phyloP scores from a whole-genome alignment of 2,329 filamentous ascomycete species.

The Monosporascus sp. region DNA sequence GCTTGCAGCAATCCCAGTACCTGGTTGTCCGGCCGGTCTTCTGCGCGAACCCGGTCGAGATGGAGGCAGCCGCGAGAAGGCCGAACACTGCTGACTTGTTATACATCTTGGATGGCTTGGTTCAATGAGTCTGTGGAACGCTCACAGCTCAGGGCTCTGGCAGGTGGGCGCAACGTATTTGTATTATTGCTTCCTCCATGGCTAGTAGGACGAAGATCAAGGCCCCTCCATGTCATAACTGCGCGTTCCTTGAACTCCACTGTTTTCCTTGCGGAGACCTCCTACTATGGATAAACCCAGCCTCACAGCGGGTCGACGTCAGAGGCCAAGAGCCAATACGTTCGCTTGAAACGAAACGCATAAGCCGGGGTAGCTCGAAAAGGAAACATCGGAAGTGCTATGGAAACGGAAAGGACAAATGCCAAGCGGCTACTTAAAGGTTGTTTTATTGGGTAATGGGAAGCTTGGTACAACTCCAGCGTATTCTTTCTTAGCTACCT shows the following conservation, averaged over 20 bases:
- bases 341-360: background rate
- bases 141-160: background rate
- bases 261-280: background rate
- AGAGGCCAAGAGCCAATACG: background rate
- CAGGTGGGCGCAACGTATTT: background rate
- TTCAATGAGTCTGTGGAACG: background rate
- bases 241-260: background rate
- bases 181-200: background rate
- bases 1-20: conserved; percentile 53
- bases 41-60: conserved; percentile 8
- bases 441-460: background rate
- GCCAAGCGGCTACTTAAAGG: background rate
- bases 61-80: conserved; percentile 9
- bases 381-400: background rate
- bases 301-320: background rate
- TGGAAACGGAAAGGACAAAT: background rate
- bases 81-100: conserved; percentile 2
- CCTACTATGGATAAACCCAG: background rate
- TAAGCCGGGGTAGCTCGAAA: background rate
- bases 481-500: too few relatives aligned
- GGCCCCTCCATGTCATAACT: background rate
- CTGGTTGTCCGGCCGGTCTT: conserved; percentile 23
- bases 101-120: conserved; percentile 6
- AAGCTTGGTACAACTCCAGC: too few relatives aligned
- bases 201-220: background rate